These are phyloP conservation scores for Nicotiana paniculata DNA, from an alignment of 257 asterid genomes.

Conservation along the genomic window DNA sequence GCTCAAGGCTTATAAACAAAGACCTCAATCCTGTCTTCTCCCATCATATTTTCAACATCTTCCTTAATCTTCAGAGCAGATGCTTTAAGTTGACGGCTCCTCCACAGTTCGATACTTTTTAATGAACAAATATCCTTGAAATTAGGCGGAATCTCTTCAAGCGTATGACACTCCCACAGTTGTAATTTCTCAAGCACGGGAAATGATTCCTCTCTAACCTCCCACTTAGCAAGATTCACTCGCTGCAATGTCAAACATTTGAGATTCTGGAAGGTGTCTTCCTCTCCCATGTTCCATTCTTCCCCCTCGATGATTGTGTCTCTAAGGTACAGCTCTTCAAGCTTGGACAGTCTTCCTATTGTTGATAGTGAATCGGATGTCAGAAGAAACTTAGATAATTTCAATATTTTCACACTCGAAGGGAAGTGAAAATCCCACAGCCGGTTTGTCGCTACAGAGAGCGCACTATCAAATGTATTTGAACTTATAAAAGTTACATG, in stretches of 20 bases:
- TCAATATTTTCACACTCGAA: neutral
- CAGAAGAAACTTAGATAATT: too few relatives aligned
- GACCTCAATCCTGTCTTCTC: too few relatives aligned
- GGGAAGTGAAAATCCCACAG: neutral
- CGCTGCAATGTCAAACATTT: neutral
- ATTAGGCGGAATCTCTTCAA: neutral
- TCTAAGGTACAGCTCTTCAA: too few relatives aligned
- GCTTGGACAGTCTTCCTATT: too few relatives aligned
- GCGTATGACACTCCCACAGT: neutral
- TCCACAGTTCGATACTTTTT: too few relatives aligned
- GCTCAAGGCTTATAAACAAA: too few relatives aligned
- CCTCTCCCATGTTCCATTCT: too few relatives aligned
- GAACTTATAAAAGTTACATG: accelerated
- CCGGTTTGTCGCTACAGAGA: neutral
- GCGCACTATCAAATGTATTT: neutral
- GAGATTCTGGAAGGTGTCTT: neutral
- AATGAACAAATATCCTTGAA: neutral
- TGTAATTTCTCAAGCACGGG: neutral
- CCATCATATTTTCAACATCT: neutral
- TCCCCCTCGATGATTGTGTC: too few relatives aligned
- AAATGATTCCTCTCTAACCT: neutral
- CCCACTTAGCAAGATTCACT: neutral
- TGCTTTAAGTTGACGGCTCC: neutral
- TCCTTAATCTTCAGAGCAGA: neutral
- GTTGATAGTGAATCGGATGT: too few relatives aligned